These are phyloP conservation scores for Elsinoe necatrix DNA, from an alignment of 2,329 filamentous ascomycete species.

Conservation along the genomic window DNA sequence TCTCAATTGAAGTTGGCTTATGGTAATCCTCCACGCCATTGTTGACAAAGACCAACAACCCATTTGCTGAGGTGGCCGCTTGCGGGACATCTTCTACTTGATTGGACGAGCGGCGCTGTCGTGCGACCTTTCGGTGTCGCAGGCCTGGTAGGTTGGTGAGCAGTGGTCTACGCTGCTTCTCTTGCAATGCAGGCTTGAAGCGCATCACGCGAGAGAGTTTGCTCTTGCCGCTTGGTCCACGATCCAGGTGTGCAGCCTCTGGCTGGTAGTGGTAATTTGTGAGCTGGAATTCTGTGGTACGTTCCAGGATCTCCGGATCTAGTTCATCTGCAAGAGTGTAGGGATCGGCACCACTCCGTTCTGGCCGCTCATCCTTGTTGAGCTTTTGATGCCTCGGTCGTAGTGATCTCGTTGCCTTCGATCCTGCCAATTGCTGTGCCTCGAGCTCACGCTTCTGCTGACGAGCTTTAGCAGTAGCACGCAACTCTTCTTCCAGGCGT, in stretches of 20 bases:
- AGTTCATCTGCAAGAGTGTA: constrained; percentile 16
- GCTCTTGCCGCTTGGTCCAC: constrained; percentile 16
- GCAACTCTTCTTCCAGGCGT: constrained; percentile 18
- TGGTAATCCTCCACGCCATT: not conserved
- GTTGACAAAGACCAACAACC: not conserved
- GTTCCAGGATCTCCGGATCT: constrained; percentile 15
- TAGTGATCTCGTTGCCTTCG: too few species aligned
- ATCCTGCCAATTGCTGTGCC: constrained; percentile 9
- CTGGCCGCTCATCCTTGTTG: constrained; percentile 7
- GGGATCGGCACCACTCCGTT: constrained; percentile 4
- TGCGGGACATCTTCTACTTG: not conserved
- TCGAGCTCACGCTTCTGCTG: constrained; percentile 15
- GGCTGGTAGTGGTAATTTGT: constrained; percentile 22
- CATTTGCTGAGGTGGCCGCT: not conserved
- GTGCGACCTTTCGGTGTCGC: constrained; percentile 10
- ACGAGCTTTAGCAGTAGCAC: constrained; percentile 16
- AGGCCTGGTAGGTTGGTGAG: constrained; percentile 13
- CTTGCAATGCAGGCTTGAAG: constrained; percentile 13
- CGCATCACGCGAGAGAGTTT: constrained; percentile 16
- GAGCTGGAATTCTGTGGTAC: constrained; percentile 19
- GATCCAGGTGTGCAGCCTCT: constrained; percentile 15
- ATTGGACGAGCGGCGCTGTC: not conserved
- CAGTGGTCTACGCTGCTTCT: constrained; percentile 8
- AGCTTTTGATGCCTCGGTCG: not conserved
- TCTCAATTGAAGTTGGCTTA: not conserved